phyloP scores from a whole-genome alignment of 2,329 filamentous ascomycete species.

The Emergomyces pasteurianus region DNA sequence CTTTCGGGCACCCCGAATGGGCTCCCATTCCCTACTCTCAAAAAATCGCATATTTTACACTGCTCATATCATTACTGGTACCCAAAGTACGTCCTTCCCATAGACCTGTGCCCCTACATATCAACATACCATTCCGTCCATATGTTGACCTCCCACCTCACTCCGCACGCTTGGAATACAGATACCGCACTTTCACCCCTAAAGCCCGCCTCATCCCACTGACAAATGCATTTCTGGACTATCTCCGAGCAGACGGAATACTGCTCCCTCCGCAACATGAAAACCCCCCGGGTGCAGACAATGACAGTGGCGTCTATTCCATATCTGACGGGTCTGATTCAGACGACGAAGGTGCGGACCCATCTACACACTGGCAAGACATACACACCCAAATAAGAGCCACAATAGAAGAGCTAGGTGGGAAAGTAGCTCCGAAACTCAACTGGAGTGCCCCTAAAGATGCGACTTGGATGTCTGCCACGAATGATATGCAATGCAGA shows the following conservation, averaged over 20 bases:
- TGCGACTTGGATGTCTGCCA: slow-evolving; percentile 77
- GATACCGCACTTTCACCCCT: slow-evolving; percentile 68
- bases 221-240: slow-evolving; percentile 62
- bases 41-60: slow-evolving; percentile 76
- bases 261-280: slow-evolving; percentile 51
- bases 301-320: slow-evolving; percentile 49
- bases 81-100: slow-evolving; percentile 43
- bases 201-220: slow-evolving; percentile 78
- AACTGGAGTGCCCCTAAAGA: slow-evolving; percentile 98
- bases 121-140: background rate
- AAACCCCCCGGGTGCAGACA: slow-evolving; percentile 23
- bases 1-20: slow-evolving; percentile 14
- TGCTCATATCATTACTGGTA: slow-evolving; percentile 95
- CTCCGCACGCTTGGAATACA: slow-evolving; percentile 20
- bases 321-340: slow-evolving; percentile 47
- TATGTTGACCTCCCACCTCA: slow-evolving; percentile 7
- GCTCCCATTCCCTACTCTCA: slow-evolving; percentile 70
- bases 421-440: slow-evolving; percentile 79
- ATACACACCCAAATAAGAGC: slow-evolving; percentile 66
- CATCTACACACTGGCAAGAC: slow-evolving; percentile 49
- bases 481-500: slow-evolving; percentile 84
- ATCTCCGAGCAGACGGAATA: slow-evolving; percentile 87
- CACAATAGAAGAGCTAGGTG: slow-evolving; percentile 69
- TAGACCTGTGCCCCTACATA: background rate
- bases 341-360: slow-evolving; percentile 46